Percentiles rank a stretch among this genome's conserved stretches.
phyloP scores from a whole-genome alignment of 1,284 basidiomycete genomes.

The Apiotrichum sp. region DNA sequence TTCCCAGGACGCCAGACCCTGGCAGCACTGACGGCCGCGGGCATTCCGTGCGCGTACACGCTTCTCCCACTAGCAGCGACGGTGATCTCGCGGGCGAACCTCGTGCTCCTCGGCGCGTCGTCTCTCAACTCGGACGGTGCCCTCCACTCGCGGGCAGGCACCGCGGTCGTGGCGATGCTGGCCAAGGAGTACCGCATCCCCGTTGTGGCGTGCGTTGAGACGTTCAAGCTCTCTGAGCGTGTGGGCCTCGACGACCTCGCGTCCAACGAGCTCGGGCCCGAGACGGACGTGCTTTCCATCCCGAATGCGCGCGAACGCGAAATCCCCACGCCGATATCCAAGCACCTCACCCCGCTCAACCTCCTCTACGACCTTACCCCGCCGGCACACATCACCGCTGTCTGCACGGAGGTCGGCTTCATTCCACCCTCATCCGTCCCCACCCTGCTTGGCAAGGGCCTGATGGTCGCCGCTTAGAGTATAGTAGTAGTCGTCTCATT shows the following conservation, averaged over 20 bases:
- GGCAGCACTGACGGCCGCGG: constrained; percentile 60
- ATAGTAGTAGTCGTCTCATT: neutral
- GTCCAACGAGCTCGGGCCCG: constrained; percentile 84
- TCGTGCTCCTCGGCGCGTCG: constrained; percentile 86
- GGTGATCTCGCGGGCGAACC: constrained; percentile 69
- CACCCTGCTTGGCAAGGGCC: constrained; percentile 45
- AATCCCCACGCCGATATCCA: constrained; percentile 11
- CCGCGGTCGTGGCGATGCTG: constrained; percentile 93
- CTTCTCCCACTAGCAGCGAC: constrained; percentile 82
- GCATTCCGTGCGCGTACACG: constrained; percentile 85
- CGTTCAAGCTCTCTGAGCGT: constrained; percentile 94
- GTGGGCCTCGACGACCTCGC: constrained; percentile 92
- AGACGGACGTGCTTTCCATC: constrained; percentile 21
- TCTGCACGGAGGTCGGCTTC: constrained; percentile 81
- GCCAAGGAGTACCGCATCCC: constrained; percentile 83
- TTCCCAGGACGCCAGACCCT: constrained; percentile 69
- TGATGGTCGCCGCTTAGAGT: constrained; percentile 7
- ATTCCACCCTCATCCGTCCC: constrained; percentile 67
- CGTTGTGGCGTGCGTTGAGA: constrained; percentile 95
- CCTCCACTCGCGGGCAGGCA: constrained; percentile 89
- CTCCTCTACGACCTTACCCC: constrained; percentile 89
- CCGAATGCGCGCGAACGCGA: constrained; percentile 18
- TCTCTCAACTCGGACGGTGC: constrained; percentile 92
- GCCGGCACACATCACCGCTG: constrained; percentile 81
- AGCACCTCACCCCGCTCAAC: constrained; percentile 62